Evolutionary conservation across 805 yeast species (phyloP).

Genomic region (Saturnispora serradocipensis): DNA sequence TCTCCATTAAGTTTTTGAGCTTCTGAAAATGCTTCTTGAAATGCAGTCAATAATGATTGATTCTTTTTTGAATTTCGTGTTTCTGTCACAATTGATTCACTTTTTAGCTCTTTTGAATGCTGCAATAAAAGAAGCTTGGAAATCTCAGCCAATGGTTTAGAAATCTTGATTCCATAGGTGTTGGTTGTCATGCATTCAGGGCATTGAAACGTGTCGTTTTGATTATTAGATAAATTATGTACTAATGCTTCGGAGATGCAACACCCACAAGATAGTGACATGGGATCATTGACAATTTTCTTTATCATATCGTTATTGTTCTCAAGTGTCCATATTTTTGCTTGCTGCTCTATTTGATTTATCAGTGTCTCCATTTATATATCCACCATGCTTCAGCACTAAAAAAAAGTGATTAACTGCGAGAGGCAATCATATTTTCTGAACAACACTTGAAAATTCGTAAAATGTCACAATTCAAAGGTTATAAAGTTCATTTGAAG

Average conservation of each 20-base stretch:
- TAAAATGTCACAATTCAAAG: slow-evolving; percentile 33
- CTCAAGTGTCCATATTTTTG: background rate
- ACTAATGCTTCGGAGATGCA: slow-evolving; percentile 28
- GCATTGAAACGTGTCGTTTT: background rate
- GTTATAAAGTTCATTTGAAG: slow-evolving; percentile 36
- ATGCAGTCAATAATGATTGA: slow-evolving; percentile 26
- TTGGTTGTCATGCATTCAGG: background rate
- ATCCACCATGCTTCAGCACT: background rate
- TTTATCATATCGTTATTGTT: background rate
- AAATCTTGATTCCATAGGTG: background rate
- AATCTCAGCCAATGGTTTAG: background rate
- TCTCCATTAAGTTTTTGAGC: slow-evolving; percentile 12
- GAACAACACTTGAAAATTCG: background rate
- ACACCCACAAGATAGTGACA: slow-evolving; percentile 34
- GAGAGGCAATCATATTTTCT: background rate
- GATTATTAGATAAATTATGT: slow-evolving; percentile 1
- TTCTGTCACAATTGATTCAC: background rate
- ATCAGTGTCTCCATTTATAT: background rate
- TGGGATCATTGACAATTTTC: slow-evolving; percentile 21
- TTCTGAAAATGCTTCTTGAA: slow-evolving; percentile 29
- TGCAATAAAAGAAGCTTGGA: background rate
- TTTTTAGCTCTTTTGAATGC: background rate
- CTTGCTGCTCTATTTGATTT: background rate
- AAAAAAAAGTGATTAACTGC: background rate
- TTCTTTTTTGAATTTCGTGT: slow-evolving; percentile 6